Conservation (phyloP, 2,329 filamentous ascomycete genomes). For the Chaetomiaceae sp. region DNA sequence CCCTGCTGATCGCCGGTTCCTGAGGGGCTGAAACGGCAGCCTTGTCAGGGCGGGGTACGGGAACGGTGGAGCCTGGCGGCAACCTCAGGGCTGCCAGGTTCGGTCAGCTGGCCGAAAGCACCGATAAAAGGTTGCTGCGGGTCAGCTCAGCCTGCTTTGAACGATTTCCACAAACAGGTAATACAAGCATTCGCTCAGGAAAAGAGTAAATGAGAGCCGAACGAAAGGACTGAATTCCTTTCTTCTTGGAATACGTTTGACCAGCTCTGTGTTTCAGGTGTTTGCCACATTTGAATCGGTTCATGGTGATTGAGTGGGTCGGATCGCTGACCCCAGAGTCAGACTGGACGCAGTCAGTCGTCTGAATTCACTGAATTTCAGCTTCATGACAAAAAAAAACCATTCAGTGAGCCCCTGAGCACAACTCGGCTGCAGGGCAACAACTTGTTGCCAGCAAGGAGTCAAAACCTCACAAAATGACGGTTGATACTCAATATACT, state of each 20-base stretch:
- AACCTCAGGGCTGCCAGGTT: no score
- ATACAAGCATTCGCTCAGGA: no score
- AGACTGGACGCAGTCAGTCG: background rate
- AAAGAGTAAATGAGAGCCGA: no score
- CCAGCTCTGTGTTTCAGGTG: no score
- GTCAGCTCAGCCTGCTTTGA: no score
- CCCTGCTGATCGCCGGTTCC: background rate
- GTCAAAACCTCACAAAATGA: slow-evolving; percentile 10
- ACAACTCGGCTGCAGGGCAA: background rate
- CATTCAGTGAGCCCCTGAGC: background rate
- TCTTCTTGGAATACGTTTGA: no score
- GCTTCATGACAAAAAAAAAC: no score
- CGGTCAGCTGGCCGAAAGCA: background rate
- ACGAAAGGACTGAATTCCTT: no score
- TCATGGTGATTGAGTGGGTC: no score
- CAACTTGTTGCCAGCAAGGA: no score
- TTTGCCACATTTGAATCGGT: background rate
- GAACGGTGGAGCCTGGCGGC: background rate
- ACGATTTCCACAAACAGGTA: no score
- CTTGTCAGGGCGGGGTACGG: slow-evolving; percentile 1
- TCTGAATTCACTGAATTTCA: background rate
- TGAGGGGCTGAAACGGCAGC: slow-evolving; percentile 1
- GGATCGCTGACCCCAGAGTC: no score
- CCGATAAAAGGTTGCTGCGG: background rate
- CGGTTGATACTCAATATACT: slow-evolving; percentile 14